Evolutionary conservation across 331 rosid species (phyloP), one percentile per base, ranked within the genome.

Genomic region (Erythrophleum ivorense): DNA sequence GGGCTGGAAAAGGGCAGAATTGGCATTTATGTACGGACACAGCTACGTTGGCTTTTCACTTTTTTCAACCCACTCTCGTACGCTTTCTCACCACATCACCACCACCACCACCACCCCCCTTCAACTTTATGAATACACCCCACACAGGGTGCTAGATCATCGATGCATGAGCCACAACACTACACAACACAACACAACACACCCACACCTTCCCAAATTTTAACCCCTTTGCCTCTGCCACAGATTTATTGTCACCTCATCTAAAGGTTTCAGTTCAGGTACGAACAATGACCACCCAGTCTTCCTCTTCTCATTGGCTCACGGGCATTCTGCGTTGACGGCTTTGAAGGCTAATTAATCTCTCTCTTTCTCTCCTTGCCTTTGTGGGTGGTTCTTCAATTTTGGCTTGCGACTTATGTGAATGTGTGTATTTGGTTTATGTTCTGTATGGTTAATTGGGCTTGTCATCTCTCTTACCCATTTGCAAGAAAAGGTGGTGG

Each of bases 401-500:
- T 73, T 82, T 79, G 62, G 58, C 62, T 82, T 71, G 59, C 36
- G 63, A 71, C 7, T 63, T 75, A 7, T 80, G 6, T 50, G 52
- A 77, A 80, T 70, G 53, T 66, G 76, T 65, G 86, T 52, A n/a
- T 78, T 73, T 83, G 78, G 85, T 80, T 72, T 85, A 38, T 82
- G 88, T 80, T 80, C 58, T 73, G 13, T 79, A 80, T 80, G 80
- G 88, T 82, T 53, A 78, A 75, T 85, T 85, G 88, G 85, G 83
- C 72, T 80, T 83, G 77, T 79, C 76, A 79, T 59, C 34, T 53
- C 52, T 79, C 33, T 72, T 77, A 16, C 64, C 79, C 49, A 24
- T 65, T 11, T 78, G 82, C 78, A 78, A 59, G 67, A 84, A 86
- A 92, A 87, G 97, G 89, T 92, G 97, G 93, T 92, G 84, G 94